Percentiles rank a stretch among this genome's conserved stretches.
phyloP scores from a whole-genome alignment of 1,284 basidiomycete species.

The Rhizoctonia solani region DNA sequence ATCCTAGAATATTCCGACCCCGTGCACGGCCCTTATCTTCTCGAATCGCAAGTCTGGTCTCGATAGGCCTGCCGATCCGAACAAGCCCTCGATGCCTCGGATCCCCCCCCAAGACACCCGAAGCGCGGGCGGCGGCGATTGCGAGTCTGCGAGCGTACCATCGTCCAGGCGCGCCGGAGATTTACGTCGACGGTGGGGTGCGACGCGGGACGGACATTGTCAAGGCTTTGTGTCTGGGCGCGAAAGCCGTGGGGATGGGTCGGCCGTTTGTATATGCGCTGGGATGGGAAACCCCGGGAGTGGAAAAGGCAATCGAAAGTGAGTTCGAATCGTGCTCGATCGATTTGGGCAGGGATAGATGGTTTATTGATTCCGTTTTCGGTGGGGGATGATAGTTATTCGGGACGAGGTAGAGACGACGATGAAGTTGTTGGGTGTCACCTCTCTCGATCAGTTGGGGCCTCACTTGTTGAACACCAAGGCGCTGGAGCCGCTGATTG shows the following conservation, averaged over 20 bases:
- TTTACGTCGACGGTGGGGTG: conserved; percentile 51
- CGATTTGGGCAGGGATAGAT: neutral
- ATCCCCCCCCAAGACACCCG: conserved; percentile 18
- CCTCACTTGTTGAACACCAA: conserved; percentile 31
- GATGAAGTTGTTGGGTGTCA: conserved; percentile 54
- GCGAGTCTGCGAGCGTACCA: conserved; percentile 13
- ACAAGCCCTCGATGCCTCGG: conserved; percentile 39
- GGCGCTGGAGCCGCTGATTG: conserved; percentile 16
- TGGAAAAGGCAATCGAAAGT: conserved; percentile 51
- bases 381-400: conserved; percentile 51
- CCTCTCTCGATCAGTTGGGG: conserved; percentile 45
- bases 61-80: neutral
- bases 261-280: conserved; percentile 50
- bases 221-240: conserved; percentile 53
- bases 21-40: conserved; percentile 40
- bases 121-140: conserved; percentile 9
- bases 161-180: conserved; percentile 37
- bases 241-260: conserved; percentile 50
- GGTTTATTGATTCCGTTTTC: too few relatives aligned
- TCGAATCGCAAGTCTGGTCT: neutral
- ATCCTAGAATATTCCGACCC: conserved; percentile 47
- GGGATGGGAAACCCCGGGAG: conserved; percentile 47
- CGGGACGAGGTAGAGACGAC: conserved; percentile 54
- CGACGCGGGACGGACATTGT: conserved; percentile 52
- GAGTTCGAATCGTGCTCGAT: conserved; percentile 38